Conservation (phyloP, 805 yeast species). For the Blastobotrys mokoenaii region DNA sequence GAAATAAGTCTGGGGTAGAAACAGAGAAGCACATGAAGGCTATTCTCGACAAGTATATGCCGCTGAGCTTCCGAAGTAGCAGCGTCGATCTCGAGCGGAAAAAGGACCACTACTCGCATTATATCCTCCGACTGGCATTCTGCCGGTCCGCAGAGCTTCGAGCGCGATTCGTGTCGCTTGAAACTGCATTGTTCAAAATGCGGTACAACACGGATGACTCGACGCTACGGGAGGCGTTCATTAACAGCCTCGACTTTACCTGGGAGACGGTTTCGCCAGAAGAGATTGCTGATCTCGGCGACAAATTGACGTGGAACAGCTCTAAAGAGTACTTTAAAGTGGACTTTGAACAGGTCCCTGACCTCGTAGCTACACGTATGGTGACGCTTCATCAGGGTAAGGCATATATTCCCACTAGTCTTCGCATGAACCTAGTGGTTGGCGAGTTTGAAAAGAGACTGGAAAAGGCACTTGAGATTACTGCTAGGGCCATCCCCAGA, state of each 20-base stretch:
- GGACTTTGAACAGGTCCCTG: slow-evolving; percentile 80
- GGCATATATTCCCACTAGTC: slow-evolving; percentile 78
- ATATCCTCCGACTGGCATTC: slow-evolving; percentile 77
- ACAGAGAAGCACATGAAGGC: slow-evolving; percentile 60
- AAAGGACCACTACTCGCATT: slow-evolving; percentile 92
- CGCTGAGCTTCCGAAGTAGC: slow-evolving; percentile 37
- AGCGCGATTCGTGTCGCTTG: slow-evolving; percentile 69
- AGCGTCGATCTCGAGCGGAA: slow-evolving; percentile 45
- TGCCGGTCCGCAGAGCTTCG: slow-evolving; percentile 77
- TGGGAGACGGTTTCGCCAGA: slow-evolving; percentile 60
- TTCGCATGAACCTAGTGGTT: slow-evolving; percentile 63
- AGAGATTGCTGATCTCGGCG: slow-evolving; percentile 47
- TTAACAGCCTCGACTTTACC: slow-evolving; percentile 54
- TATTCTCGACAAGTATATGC: slow-evolving; percentile 52
- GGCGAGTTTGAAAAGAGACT: slow-evolving; percentile 57
- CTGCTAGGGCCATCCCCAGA: slow-evolving; percentile 72
- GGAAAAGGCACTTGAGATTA: slow-evolving; percentile 44
- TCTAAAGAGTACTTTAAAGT: slow-evolving; percentile 68
- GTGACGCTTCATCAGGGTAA: slow-evolving; percentile 60
- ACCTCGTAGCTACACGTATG: slow-evolving; percentile 62
- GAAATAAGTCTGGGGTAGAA: slow-evolving; percentile 58
- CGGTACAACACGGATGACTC: slow-evolving; percentile 59
- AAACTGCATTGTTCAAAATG: slow-evolving; percentile 61
- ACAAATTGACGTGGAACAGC: slow-evolving; percentile 37
- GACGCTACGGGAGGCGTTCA: slow-evolving; percentile 62